A percentile compares a stretch with the other conserved stretches of the same genome.
These are phyloP conservation scores for Canavalia gladiata DNA, from an alignment of 306 rosid species.

Conservation along the genomic window DNA sequence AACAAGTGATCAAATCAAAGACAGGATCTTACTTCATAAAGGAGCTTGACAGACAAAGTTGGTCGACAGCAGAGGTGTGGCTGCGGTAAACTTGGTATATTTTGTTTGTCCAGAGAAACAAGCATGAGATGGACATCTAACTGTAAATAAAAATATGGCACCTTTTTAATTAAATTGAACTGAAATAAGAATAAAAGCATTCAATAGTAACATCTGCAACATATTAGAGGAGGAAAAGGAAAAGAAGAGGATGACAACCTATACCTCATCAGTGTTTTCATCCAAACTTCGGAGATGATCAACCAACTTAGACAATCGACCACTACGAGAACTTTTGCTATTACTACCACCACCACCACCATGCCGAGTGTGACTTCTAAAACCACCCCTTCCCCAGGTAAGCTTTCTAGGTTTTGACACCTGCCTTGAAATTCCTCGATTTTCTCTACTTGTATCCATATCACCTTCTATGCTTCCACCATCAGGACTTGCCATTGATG, in stretches of 20 bases:
- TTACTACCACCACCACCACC: slow-evolving; percentile 76
- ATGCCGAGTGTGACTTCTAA: slow-evolving; percentile 83
- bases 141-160: slow-evolving; percentile 58
- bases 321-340: slow-evolving; percentile 69
- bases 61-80: slow-evolving; percentile 90
- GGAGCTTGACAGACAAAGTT: slow-evolving; percentile 74
- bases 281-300: slow-evolving; percentile 76
- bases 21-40: slow-evolving; percentile 73
- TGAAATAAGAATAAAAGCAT: slow-evolving; percentile 43
- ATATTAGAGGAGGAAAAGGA: neutral
- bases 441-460: slow-evolving; percentile 70
- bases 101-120: slow-evolving; percentile 70
- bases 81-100: slow-evolving; percentile 74
- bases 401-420: slow-evolving; percentile 75
- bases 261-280: slow-evolving; percentile 79
- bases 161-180: slow-evolving; percentile 38
- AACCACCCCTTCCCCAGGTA: slow-evolving; percentile 96
- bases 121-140: slow-evolving; percentile 83
- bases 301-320: slow-evolving; percentile 81
- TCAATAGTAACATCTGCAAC: slow-evolving; percentile 31
- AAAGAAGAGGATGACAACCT: neutral
- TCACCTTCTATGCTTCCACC: slow-evolving; percentile 76
- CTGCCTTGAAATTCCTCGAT: slow-evolving; percentile 70
- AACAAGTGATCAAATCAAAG: slow-evolving; percentile 33
- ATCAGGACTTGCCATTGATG: slow-evolving; percentile 74